These are phyloP conservation scores for Podila epicladia DNA, from an alignment of 192 early-diverging fungal genomes.

Conservation along the genomic window DNA sequence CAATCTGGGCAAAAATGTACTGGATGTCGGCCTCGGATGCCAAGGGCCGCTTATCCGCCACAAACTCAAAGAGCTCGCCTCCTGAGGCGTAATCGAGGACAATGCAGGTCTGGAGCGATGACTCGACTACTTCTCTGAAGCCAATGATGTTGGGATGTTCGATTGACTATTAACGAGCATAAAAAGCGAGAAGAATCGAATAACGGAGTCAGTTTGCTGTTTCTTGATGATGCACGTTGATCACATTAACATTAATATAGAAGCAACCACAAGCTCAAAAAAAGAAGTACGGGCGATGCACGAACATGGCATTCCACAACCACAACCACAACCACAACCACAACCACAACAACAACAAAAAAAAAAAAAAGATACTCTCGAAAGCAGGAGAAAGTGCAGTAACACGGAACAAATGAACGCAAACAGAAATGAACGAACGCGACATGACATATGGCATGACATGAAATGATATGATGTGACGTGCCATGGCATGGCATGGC, in stretches of 20 bases:
- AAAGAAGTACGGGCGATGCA: no score
- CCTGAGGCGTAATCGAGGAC: conserved; percentile 77
- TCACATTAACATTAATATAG: not conserved
- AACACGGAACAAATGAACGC: no score
- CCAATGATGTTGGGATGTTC: conserved; percentile 76
- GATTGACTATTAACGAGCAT: conserved; percentile 54
- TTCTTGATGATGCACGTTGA: not conserved
- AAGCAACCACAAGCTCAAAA: not conserved
- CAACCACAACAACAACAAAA: no score
- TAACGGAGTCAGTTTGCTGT: not conserved
- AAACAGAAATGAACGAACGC: no score
- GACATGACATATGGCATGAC: no score
- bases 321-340: no score
- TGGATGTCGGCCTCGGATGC: conserved; percentile 57
- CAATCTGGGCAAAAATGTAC: conserved; percentile 66
- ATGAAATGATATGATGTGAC: no score
- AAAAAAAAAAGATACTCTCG: no score
- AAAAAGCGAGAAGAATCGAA: not conserved
- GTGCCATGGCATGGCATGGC: no score
- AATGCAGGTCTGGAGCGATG: conserved; percentile 67
- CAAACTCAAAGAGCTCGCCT: conserved; percentile 81
- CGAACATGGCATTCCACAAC: no score
- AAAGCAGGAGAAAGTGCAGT: no score
- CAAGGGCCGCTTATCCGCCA: conserved; percentile 56
- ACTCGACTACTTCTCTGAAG: conserved; percentile 71